Evolutionary conservation across 1,284 basidiomycete genomes (phyloP).

Genomic region (Boletus mariae): DNA sequence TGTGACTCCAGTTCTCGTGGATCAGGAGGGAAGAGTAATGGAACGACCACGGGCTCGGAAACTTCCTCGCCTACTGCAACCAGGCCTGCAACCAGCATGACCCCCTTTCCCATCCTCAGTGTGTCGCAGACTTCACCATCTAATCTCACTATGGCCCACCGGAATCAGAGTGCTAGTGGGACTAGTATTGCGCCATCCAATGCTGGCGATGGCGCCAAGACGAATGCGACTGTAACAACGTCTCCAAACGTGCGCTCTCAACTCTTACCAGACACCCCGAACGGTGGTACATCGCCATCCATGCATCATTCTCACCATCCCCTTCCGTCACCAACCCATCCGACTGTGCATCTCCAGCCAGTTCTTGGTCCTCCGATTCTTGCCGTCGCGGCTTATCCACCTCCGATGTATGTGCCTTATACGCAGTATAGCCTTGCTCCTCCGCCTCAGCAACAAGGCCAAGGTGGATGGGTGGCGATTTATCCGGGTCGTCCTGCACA

Average conservation of each 20-base stretch:
- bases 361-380: constrained; percentile 14
- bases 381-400: constrained; percentile 19
- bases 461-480: constrained; percentile 23
- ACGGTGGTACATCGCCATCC: constrained; percentile 4
- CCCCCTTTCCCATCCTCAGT: constrained; percentile 28
- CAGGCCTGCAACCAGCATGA: constrained; percentile 2
- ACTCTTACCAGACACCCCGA: not conserved
- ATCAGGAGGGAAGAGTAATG: constrained; percentile 1
- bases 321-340: constrained; percentile 16
- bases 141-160: not conserved
- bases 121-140: constrained; percentile 5
- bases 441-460: constrained; percentile 17
- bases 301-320: constrained; percentile 3
- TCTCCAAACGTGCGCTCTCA: constrained; percentile 9
- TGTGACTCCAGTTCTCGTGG: not conserved
- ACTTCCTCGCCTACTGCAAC: not conserved
- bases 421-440: constrained; percentile 20
- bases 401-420: constrained; percentile 24
- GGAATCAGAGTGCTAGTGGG: not conserved
- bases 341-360: constrained; percentile 3
- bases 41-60: not conserved
- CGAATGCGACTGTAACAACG: constrained; percentile 1
- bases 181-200: not conserved
- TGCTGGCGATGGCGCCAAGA: constrained; percentile 5
- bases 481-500: constrained; percentile 21